A percentile compares a stretch with the other conserved stretches of the same genome.
These are phyloP conservation scores for Magnusiomyces sp. DNA, from an alignment of 1,139 yeast species.

Conservation along the genomic window DNA sequence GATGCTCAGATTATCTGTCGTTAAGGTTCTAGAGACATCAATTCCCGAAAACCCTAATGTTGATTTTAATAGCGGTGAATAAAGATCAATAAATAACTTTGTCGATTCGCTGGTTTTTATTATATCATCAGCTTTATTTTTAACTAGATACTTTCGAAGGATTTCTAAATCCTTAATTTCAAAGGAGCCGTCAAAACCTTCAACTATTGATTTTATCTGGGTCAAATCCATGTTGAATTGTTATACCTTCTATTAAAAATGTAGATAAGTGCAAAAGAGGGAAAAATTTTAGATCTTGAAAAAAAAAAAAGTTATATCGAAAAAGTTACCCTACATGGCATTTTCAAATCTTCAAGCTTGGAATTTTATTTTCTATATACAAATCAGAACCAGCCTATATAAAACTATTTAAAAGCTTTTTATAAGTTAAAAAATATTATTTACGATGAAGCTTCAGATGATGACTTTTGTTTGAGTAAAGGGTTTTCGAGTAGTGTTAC, in stretches of 20 bases:
- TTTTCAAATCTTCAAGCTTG: no score
- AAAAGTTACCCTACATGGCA: neutral
- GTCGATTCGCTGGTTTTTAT: constrained; percentile 4
- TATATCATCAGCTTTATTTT: constrained; percentile 14
- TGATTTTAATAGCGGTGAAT: constrained; percentile 17
- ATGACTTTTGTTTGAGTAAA: constrained; percentile 3
- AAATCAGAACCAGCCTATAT: no score
- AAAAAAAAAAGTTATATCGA: neutral
- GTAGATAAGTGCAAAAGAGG: neutral
- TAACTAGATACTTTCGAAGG: constrained; percentile 15
- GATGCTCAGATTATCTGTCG: constrained; percentile 54
- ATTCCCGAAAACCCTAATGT: constrained; percentile 26
- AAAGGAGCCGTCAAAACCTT: neutral
- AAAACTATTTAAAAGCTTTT: neutral
- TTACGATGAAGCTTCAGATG: neutral
- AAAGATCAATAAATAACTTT: constrained; percentile 10
- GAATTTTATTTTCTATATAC: no score
- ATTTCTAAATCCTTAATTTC: constrained; percentile 11
- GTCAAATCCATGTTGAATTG: constrained; percentile 3
- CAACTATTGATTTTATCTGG: neutral
- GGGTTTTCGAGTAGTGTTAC: constrained; percentile 10
- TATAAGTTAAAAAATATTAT: neutral
- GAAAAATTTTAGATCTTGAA: constrained; percentile 1
- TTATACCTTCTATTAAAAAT: neutral
- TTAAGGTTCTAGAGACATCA: constrained; percentile 34